Base-by-base conservation (phyloP, 2,329 filamentous ascomycete genomes). In the Colletotrichum sp. region DNA sequence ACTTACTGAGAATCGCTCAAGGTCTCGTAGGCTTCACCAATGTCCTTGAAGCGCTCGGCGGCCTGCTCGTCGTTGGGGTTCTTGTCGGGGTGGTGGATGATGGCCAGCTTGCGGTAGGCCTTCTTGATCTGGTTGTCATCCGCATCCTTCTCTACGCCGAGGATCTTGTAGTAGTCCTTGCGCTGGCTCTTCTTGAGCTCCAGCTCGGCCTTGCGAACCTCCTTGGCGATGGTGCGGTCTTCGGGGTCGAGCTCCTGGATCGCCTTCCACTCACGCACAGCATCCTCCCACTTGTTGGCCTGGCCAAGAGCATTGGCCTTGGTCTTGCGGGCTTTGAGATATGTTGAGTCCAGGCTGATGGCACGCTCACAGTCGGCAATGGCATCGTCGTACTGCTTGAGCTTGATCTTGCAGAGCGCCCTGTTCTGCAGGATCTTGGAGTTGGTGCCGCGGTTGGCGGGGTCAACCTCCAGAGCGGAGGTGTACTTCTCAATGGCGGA, bases 131-230 rank as follows among this genome's bases (percentile, higher is more conserved):
- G 92, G 73, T 89, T 89, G 26, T 98, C 95, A 55, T 91, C 91
- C 49, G 96, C 96, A 77, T 96, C 94, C 89, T 98, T 99, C 74
- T 94, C 89, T 10, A 99, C 88, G 8, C 93, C 95, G 69, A 99
- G 92, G 79, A 99, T 98, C 91, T 98, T 98, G 89, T 99, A 99
- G 88, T 98, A 99, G 83, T 99, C 97, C 87, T 99, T 99, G 77
- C 97, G 91, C 87, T 96, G 94, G 84, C 94, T 95, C 93, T 99
- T 99, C 93, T 99, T 99, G 78, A 99, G 88, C 87, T 99, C 97
- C 30, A 98, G 88, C 87, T 99, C 96, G 2, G 96, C 97, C 81
- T 93, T 95, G 73, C 95, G 93, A 60, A 99, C 92, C 81, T 99
- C 97, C 85, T 95, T 96, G 68, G 91, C 89, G 76, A 99, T 93